A percentile compares a stretch with the other conserved stretches of the same genome.
phyloP scores from a whole-genome alignment of 108 stramenopile genomes.

The Stephanodiscus triporus region DNA sequence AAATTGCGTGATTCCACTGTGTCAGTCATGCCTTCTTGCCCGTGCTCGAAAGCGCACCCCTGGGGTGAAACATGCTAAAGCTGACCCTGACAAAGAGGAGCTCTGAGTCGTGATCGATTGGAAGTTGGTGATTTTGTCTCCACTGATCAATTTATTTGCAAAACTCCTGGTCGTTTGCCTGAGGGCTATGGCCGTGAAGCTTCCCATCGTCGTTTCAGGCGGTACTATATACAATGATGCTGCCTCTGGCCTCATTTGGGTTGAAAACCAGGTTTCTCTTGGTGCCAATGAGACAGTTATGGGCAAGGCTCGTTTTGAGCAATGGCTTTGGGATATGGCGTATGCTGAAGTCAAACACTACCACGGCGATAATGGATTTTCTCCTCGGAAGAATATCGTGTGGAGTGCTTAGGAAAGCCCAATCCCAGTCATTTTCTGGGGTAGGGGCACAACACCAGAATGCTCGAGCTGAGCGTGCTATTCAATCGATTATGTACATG shows the following conservation, averaged over 20 bases:
- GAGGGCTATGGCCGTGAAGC: slow-evolving; percentile 35
- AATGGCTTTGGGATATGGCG: neutral
- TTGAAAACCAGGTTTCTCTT: slow-evolving; percentile 32
- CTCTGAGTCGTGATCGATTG: neutral
- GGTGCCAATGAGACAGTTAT: slow-evolving; percentile 35
- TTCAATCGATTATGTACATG: slow-evolving; percentile 36
- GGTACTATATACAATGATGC: slow-evolving; percentile 32
- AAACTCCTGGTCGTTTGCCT: slow-evolving; percentile 36
- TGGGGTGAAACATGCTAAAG: neutral
- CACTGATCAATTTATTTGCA: slow-evolving; percentile 5
- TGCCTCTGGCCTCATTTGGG: slow-evolving; percentile 12
- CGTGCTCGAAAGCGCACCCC: neutral
- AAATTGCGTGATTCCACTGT: neutral
- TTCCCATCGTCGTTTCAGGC: neutral
- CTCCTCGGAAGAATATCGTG: slow-evolving; percentile 4
- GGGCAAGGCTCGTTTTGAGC: slow-evolving; percentile 29
- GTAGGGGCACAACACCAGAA: slow-evolving; percentile 54
- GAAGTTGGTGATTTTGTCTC: slow-evolving; percentile 3
- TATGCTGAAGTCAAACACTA: slow-evolving; percentile 26
- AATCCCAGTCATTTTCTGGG: slow-evolving; percentile 35
- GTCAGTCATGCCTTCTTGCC: neutral
- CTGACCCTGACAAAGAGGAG: neutral
- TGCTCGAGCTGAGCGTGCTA: slow-evolving; percentile 46
- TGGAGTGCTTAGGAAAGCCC: neutral
- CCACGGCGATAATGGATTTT: slow-evolving; percentile 42